Evolutionary conservation across 2,329 filamentous ascomycete genomes (phyloP).

Genomic region (Ceratocystis eucalypticola): DNA sequence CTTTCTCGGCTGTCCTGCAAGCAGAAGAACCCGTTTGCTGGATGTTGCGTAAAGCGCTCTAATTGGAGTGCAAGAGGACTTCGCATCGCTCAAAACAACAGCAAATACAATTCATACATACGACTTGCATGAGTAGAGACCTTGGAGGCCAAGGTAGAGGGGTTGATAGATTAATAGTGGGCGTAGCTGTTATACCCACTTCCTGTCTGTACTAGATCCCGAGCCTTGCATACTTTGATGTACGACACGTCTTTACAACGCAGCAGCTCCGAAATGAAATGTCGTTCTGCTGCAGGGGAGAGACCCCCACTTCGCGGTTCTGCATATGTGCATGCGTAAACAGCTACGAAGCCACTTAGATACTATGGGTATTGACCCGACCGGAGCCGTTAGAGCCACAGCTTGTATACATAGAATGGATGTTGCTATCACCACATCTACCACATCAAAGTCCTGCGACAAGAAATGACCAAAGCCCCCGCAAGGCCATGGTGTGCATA

Average conservation of each 20-base stretch:
- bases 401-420: neutral
- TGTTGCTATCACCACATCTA: neutral
- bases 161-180: no score
- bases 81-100: neutral
- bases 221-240: neutral
- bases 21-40: neutral
- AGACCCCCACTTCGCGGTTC: neutral
- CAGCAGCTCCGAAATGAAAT: neutral
- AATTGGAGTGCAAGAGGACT: neutral
- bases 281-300: neutral
- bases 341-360: neutral
- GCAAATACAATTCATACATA: no score
- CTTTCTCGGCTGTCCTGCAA: neutral
- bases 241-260: neutral
- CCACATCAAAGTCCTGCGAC: neutral
- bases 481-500: neutral
- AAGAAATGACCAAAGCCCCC: neutral
- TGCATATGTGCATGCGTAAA: neutral
- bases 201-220: no score
- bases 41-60: neutral
- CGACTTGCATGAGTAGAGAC: no score
- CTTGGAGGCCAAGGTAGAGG: no score
- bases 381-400: neutral
- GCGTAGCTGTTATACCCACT: no score
- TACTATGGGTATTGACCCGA: neutral